A percentile compares a stretch with the other conserved stretches of the same genome.
Evolutionary conservation across 345 rosid species (phyloP).

Genomic region (Diplotaxis tenuifolia): DNA sequence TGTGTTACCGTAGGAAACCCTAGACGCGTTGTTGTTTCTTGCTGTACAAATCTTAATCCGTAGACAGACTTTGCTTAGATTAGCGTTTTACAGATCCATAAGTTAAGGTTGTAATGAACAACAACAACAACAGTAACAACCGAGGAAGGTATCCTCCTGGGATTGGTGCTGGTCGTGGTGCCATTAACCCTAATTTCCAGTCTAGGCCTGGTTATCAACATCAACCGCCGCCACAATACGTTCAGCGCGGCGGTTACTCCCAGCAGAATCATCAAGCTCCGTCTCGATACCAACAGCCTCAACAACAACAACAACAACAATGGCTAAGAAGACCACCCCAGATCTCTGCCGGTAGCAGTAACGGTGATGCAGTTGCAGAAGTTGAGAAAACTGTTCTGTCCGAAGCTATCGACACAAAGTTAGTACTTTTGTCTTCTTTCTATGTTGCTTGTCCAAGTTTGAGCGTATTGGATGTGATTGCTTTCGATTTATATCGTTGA

Average conservation of each 20-base stretch:
- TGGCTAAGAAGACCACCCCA: slow-evolving; percentile 65
- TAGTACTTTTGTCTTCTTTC: not conserved
- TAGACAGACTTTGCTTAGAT: slow-evolving; percentile 24
- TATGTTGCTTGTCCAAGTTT: not conserved
- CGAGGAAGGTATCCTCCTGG: slow-evolving; percentile 74
- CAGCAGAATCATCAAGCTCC: slow-evolving; percentile 42
- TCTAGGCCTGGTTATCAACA: slow-evolving; percentile 37
- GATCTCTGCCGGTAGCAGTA: slow-evolving; percentile 34
- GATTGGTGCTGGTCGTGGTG: slow-evolving; percentile 53
- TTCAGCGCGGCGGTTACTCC: slow-evolving; percentile 49
- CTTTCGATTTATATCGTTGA: not conserved
- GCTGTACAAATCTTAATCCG: slow-evolving; percentile 22
- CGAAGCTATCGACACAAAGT: slow-evolving; percentile 74
- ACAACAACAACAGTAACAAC: slow-evolving; percentile 40
- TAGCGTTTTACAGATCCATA: slow-evolving; percentile 19
- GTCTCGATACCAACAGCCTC: slow-evolving; percentile 44
- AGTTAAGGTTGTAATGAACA: slow-evolving; percentile 40
- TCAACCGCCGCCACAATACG: slow-evolving; percentile 55
- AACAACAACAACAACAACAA: slow-evolving; percentile 64
- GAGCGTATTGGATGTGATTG: not conserved
- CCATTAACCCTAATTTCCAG: slow-evolving; percentile 41
- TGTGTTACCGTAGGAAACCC: slow-evolving; percentile 21
- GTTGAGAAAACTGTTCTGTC: slow-evolving; percentile 85
- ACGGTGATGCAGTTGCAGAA: slow-evolving; percentile 44
- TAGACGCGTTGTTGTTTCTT: slow-evolving; percentile 10